Evolutionary conservation across 2,329 filamentous ascomycete species (phyloP).

Genomic region (Cadophora sp.): DNA sequence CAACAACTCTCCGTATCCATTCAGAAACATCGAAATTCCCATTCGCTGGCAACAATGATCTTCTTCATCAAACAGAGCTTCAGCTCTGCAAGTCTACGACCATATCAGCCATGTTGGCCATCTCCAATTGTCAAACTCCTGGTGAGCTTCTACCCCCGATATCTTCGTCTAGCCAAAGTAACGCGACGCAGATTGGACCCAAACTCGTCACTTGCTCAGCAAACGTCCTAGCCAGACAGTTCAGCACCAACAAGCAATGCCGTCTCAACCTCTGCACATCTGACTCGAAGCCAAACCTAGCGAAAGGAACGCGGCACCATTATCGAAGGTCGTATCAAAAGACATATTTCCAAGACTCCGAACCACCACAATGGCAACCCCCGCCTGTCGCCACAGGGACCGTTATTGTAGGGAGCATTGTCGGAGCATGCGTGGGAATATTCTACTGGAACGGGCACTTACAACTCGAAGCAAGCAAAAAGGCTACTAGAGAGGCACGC

Average conservation of each 20-base stretch:
- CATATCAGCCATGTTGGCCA: background rate
- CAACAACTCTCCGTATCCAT: background rate
- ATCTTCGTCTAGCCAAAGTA: background rate
- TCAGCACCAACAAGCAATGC: background rate
- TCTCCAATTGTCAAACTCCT: background rate
- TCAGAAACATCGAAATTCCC: background rate
- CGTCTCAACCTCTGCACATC: background rate
- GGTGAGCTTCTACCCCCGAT: constrained; percentile 12
- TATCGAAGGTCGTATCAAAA: background rate
- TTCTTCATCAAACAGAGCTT: background rate
- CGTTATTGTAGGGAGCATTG: constrained; percentile 19
- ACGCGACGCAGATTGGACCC: constrained; percentile 9
- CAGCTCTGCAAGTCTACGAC: background rate
- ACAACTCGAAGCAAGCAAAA: background rate
- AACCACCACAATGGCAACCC: background rate
- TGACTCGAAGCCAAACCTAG: background rate
- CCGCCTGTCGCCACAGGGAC: background rate
- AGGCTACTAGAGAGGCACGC: background rate
- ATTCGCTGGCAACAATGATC: background rate
- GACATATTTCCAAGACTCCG: background rate
- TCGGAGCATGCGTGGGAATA: constrained; percentile 20
- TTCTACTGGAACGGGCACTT: constrained; percentile 8
- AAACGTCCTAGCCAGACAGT: constrained; percentile 3
- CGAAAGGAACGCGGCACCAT: background rate
- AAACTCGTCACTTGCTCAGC: constrained; percentile 6